Base-by-base conservation (phyloP, 2,329 filamentous ascomycete species). In the Grosmannia penicillata region DNA sequence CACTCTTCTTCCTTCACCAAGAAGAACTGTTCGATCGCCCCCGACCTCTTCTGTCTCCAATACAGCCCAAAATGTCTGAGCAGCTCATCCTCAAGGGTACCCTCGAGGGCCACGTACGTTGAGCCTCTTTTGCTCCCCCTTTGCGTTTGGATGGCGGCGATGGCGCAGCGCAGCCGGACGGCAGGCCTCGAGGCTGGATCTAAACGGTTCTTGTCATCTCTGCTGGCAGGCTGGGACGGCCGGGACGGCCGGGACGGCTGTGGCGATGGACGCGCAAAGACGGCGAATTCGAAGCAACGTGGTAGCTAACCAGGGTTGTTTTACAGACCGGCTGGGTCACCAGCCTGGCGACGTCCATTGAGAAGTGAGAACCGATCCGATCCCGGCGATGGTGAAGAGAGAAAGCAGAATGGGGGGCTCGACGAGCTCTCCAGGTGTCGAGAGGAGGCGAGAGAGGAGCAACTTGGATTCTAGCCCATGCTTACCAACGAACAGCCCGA, bases 271-370 rank as follows among this genome's bases (percentile, higher is more conserved):
- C n/a, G n/a, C n/a, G n/a, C n/a, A n/a, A n/a, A n/a, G n/a, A n/a
- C n/a, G n/a, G n/a, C n/a, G n/a, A n/a, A n/a, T n/a, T n/a, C n/a
- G n/a, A n/a, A n/a, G 33, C 10, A 22, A 11, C 14, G 22, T 6
- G 11, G n/a, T 41, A 22, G 38, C 42, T 44, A 42, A 45, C 38
- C 8, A 22, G 7, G 21, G 39, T 39, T 41, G 45, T 39, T 35
- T 36, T 50, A 49, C 54, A 76, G 72, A 91, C 82, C 75, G 89
- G 89, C 77, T 96, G 89, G 89, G 89, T 96, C 72, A 96, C 89
- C 69, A 86, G 78, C 72, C 76, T 96, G 70, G 89, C 89, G 57
- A 96, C 89, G 65, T 95, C 89, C 57, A 82, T 95, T 71, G 89
- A 96, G 82, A 95, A 95, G 85, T 93, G 79, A 62, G 79, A 57